A percentile compares a stretch with the other conserved stretches of the same genome.
These are phyloP conservation scores for Prunus armeniaca DNA, from an alignment of 306 rosid species.

Conservation along the genomic window DNA sequence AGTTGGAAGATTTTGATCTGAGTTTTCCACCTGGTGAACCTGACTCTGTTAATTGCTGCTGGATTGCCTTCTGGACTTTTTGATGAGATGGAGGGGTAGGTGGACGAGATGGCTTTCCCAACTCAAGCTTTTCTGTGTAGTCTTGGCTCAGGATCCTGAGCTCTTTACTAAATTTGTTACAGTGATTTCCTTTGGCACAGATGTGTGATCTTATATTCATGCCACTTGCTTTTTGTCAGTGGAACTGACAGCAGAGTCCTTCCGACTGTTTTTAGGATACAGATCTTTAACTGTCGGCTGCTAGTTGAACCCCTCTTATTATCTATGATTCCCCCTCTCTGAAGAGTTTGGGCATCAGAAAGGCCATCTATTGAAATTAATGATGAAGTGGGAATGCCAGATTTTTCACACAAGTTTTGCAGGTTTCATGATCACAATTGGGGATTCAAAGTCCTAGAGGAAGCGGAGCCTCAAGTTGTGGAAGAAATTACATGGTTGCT, in stretches of 20 bases:
- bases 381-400: constrained; percentile 53
- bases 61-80: constrained; percentile 55
- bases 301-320: constrained; percentile 37
- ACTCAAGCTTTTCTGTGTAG: constrained; percentile 70
- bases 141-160: constrained; percentile 72
- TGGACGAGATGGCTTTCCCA: constrained; percentile 65
- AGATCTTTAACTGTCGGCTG: constrained; percentile 41
- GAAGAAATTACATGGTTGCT: constrained; percentile 38
- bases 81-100: constrained; percentile 59
- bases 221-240: constrained; percentile 46
- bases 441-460: constrained; percentile 55
- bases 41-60: constrained; percentile 46
- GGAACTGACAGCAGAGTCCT: constrained; percentile 41
- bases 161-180: constrained; percentile 42
- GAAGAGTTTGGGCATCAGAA: constrained; percentile 39
- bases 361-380: constrained; percentile 43
- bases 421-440: constrained; percentile 88
- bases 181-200: constrained; percentile 42
- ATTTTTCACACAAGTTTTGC: constrained; percentile 65
- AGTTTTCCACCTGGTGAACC: constrained; percentile 53
- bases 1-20: constrained; percentile 43
- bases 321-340: constrained; percentile 28
- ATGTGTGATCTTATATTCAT: constrained; percentile 39
- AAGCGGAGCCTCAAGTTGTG: constrained; percentile 35
- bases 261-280: constrained; percentile 37